Evolutionary conservation across 1,139 yeast species (phyloP), one percentile per base, ranked within the genome.

Genomic region (Trichomonascaceae sp.): DNA sequence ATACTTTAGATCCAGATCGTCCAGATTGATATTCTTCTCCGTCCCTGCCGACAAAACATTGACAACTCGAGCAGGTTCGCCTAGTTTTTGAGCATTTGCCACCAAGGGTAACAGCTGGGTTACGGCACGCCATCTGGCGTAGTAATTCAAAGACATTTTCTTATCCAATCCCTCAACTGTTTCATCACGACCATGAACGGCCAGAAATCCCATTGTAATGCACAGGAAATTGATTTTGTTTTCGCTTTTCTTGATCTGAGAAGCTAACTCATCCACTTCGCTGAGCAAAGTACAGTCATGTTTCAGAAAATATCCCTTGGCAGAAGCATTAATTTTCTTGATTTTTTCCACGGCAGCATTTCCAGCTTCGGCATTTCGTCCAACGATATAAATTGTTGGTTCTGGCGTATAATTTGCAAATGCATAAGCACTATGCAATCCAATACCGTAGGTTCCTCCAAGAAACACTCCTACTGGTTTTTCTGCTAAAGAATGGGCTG

Each of bases 381-480:
- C 72, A 13, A 67, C 59, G 49, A 69, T 58, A 58, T 69, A 68
- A 15, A 67, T 56, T 2, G 63, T 64, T 13, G 72, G 72, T n/a
- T 53, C 45, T 13, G 56, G 53, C 32, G 64, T 60, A 53, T 63
- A 59, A 47, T 57, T 57, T 15, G 69, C 72, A 55, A 66, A 64
- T 41, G 58, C 54, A 55, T 61, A 65, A 24, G 69, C 69, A 3
- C 69, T 61, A 52, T 59, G 54, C 50, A 65, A 65, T 19, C 72
- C 72, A 43, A 69, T 61, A 41, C 72, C 72, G 13, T 62, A 60
- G 4, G 72, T 68, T 9, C 64, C 71, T 3, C 72, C 72, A 17
- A 67, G 60, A 49, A 69, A 63, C 7, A 68, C 68, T 12, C 62
- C 72, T 8, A 65, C 69, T 8, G 65, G 61, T 24, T 56, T 58